Base-by-base conservation (phyloP, 352 stramenopile genomes). In the Phytophthora syringae region DNA sequence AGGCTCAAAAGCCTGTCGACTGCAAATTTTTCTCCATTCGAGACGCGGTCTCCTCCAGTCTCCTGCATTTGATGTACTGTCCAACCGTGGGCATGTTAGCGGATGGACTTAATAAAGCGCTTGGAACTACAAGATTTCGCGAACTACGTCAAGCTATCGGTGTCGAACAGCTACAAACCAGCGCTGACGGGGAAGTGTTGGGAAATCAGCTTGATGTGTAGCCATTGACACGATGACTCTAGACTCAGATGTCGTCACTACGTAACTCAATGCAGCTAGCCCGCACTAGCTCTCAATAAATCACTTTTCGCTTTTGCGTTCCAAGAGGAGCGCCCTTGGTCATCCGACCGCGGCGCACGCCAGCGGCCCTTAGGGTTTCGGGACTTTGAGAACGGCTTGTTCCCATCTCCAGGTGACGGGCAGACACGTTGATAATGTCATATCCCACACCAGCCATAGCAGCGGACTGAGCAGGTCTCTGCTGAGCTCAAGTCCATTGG, bases 21-120 rank as follows among this genome's bases (percentile, higher is more conserved):
- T 69, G 36, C 13, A 44, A 39, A 5, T 68, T 58, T 16, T 64
- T 60, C 15, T 49, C 42, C 0, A 68, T 63, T 15, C 24, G 47
- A 3, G 52, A 68, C 7, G 44, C 60, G 0, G 24, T 60, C 2
- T 13, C 4, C 1, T 6, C 0, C 10, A n/a, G 59, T 10, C 7
- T 27, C 1, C 22, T 60, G 6, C 1, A 18, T 22, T 16, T 54
- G 2, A n/a, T 7, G n/a, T 68, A 68, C 13, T 63, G 25, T 24
- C 21, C 60, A 0, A 58, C 45, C 0, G 54, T 13, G 0, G 3
- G 13, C 1, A 69, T 69, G 52, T 39, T 69, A 1, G 52, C 52
- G 0, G 60, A 63, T 24, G 5, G 12, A 1, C 12, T 62, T 0
- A 63, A 52, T 0, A 68, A 63, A 12, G 24, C 60, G 1, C 21